Percentiles rank a stretch among this genome's conserved stretches.
Conservation (phyloP, 1,284 basidiomycete genomes). For the Melanopsichium pennsylvanicum region DNA sequence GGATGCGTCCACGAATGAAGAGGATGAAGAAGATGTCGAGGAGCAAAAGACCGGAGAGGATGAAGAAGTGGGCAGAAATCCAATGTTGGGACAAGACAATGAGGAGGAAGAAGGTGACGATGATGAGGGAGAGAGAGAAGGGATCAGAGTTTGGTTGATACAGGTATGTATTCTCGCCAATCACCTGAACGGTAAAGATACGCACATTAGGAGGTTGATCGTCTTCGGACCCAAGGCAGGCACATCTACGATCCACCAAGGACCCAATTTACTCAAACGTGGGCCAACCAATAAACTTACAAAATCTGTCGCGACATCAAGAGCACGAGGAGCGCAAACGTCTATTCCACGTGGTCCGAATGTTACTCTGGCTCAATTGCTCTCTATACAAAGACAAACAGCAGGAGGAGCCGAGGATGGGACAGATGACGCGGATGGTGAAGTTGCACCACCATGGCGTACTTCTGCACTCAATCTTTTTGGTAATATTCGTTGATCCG, state of each 20-base stretch:
- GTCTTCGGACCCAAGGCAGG: slow-evolving; percentile 80
- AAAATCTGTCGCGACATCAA: not conserved
- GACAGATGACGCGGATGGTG: not conserved
- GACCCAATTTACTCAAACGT: slow-evolving; percentile 2
- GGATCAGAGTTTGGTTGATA: slow-evolving; percentile 75
- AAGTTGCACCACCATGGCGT: slow-evolving; percentile 3
- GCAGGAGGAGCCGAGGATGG: slow-evolving; percentile 3
- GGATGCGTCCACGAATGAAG: slow-evolving; percentile 69
- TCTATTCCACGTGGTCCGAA: not conserved
- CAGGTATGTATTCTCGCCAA: slow-evolving; percentile 91
- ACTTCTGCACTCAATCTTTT: slow-evolving; percentile 27
- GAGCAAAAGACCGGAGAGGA: slow-evolving; percentile 2
- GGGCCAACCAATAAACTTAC: not conserved
- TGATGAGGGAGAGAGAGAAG: slow-evolving; percentile 34
- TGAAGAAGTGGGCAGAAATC: slow-evolving; percentile 11
- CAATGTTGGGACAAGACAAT: not conserved
- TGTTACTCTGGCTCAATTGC: slow-evolving; percentile 33
- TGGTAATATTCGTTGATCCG: slow-evolving; percentile 26
- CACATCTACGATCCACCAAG: not conserved
- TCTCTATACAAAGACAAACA: slow-evolving; percentile 6
- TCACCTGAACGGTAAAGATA: slow-evolving; percentile 98
- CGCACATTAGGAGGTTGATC: slow-evolving; percentile 88
- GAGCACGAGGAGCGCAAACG: not conserved
- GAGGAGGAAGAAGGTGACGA: slow-evolving; percentile 76
- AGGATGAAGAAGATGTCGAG: slow-evolving; percentile 72